Conservation (phyloP, 306 rosid species). For the Cucurbita argyrosperma region DNA sequence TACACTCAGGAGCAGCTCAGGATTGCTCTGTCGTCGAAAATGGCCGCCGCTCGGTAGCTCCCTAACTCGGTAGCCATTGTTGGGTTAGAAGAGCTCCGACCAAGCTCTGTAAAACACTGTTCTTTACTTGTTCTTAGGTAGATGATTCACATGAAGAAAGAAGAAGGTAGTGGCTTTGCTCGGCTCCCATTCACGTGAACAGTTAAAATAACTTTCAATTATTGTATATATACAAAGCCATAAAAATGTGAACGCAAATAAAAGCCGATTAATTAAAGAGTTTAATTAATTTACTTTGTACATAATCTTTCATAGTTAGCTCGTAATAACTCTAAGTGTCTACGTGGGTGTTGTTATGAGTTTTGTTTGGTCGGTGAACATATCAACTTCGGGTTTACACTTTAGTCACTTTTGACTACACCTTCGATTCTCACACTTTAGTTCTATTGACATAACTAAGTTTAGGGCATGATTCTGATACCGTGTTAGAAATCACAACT, state of each 20-base stretch:
- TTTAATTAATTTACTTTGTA: too few relatives aligned
- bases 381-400: too few relatives aligned
- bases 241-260: not conserved
- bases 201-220: not conserved
- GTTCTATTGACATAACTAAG: too few relatives aligned
- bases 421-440: too few relatives aligned
- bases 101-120: conserved; percentile 1
- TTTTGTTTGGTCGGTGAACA: too few relatives aligned
- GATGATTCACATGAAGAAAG: not conserved
- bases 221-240: conserved; percentile 4
- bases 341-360: too few relatives aligned
- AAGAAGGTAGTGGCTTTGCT: not conserved
- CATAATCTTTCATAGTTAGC: too few relatives aligned
- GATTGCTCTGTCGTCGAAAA: conserved; percentile 43
- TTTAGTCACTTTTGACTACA: too few relatives aligned
- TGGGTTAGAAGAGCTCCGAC: not conserved
- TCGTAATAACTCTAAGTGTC: too few relatives aligned
- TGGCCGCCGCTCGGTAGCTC: conserved; percentile 31
- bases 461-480: too few relatives aligned
- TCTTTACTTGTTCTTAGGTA: not conserved
- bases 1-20: conserved; percentile 88
- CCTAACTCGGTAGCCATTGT: conserved; percentile 10
- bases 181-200: not conserved
- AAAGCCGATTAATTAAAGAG: too few relatives aligned
- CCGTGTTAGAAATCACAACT: too few relatives aligned